Percentiles rank a stretch among this genome's conserved stretches.
phyloP scores from a whole-genome alignment of 495 filamentous ascomycete genomes.

The Talaromyces ruber region DNA sequence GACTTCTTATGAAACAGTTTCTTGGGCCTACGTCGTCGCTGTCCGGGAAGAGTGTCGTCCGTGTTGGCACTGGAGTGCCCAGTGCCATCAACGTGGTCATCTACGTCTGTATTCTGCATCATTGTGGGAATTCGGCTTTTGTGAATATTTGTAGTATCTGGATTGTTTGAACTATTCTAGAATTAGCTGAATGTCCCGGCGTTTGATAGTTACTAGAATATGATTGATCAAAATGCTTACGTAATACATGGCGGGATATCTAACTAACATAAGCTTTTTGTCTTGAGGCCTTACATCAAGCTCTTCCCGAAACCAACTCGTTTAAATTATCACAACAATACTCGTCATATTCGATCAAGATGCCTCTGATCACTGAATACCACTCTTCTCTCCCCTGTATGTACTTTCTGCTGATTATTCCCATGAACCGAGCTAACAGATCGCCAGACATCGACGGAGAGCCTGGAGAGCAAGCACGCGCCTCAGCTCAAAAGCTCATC shows the following conservation, averaged over 20 bases:
- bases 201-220: background rate
- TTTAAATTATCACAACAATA: background rate
- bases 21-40: background rate
- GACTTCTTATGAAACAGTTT: background rate
- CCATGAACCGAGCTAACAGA: constrained; percentile 4
- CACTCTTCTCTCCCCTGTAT: constrained; percentile 85
- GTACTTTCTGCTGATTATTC: constrained; percentile 7
- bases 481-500: constrained; percentile 55
- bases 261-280: background rate
- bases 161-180: background rate
- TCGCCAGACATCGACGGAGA: constrained; percentile 60
- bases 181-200: background rate
- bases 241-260: background rate
- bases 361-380: constrained; percentile 61
- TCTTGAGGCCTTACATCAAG: background rate
- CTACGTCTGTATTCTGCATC: background rate
- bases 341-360: background rate
- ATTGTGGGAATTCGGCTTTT: background rate
- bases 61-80: background rate
- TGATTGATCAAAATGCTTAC: background rate
- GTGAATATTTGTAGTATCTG: too few relatives aligned
- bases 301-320: background rate
- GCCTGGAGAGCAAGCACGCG: constrained; percentile 50
- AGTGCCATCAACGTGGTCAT: background rate
- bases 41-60: background rate